Percentiles rank a stretch among this genome's conserved stretches.
Conservation (phyloP, 257 asterid species). For the Fraxinus cuspidata region DNA sequence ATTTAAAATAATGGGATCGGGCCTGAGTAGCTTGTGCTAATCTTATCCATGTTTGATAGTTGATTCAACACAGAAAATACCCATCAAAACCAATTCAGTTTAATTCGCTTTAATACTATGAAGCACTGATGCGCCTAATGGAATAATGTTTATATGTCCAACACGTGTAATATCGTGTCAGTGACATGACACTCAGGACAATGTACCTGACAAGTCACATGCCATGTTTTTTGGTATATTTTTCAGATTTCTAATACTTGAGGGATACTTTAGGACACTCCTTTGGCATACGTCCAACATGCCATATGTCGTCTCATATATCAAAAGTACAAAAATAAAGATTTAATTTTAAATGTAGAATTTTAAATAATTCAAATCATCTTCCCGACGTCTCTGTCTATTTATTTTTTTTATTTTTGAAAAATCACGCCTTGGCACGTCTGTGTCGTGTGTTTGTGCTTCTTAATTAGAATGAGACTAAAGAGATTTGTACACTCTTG, state of each 20-base stretch:
- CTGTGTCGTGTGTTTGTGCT: background rate
- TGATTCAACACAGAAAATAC: background rate
- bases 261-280: background rate
- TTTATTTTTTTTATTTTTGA: too few relatives aligned
- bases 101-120: background rate
- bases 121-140: background rate
- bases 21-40: conserved; percentile 17
- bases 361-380: too few relatives aligned
- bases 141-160: too few relatives aligned
- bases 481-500: too few relatives aligned
- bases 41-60: background rate
- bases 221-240: background rate
- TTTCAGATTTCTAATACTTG: background rate
- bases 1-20: background rate
- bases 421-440: background rate
- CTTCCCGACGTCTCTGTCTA: background rate
- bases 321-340: background rate
- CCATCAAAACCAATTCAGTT: background rate
- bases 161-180: too few relatives aligned
- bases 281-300: background rate
- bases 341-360: too few relatives aligned
- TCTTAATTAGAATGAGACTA: too few relatives aligned
- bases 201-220: background rate
- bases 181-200: background rate
- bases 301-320: too few relatives aligned